These are phyloP conservation scores for Ormosia semicastrata DNA, from an alignment of 306 rosid genomes.

Conservation along the genomic window DNA sequence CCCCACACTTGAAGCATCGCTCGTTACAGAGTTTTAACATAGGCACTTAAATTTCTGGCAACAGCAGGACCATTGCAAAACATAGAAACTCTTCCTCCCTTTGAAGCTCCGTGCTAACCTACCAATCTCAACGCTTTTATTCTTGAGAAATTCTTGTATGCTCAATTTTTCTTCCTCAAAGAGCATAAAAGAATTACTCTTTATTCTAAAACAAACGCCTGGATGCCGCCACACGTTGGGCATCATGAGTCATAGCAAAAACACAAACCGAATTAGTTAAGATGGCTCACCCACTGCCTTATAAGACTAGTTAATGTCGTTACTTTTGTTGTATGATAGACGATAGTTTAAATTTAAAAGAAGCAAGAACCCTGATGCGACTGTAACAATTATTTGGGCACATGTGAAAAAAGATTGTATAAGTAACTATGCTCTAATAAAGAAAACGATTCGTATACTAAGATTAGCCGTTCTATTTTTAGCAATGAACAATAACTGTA, in stretches of 20 bases:
- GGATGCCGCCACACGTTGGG: neutral
- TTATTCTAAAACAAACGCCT: too few relatives aligned
- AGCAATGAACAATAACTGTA: neutral
- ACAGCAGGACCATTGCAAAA: neutral
- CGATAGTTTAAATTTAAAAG: neutral
- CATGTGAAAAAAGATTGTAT: neutral
- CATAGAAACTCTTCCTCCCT: neutral
- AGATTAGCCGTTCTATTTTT: neutral
- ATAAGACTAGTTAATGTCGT: neutral
- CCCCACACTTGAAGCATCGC: neutral
- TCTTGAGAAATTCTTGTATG: too few relatives aligned
- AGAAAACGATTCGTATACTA: neutral
- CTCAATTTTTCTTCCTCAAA: too few relatives aligned
- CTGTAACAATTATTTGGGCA: neutral
- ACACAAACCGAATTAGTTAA: neutral
- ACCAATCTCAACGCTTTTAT: neutral
- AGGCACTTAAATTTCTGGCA: neutral
- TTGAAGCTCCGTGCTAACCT: neutral
- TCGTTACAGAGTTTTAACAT: too few relatives aligned
- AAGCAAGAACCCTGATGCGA: neutral
- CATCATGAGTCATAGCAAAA: neutral
- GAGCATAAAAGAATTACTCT: too few relatives aligned
- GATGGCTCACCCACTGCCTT: neutral
- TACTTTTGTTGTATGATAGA: neutral
- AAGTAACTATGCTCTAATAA: neutral